Evolutionary conservation across 1,284 basidiomycete species (phyloP), one percentile per base, ranked within the genome.

Genomic region (Clitocybe nebularis): DNA sequence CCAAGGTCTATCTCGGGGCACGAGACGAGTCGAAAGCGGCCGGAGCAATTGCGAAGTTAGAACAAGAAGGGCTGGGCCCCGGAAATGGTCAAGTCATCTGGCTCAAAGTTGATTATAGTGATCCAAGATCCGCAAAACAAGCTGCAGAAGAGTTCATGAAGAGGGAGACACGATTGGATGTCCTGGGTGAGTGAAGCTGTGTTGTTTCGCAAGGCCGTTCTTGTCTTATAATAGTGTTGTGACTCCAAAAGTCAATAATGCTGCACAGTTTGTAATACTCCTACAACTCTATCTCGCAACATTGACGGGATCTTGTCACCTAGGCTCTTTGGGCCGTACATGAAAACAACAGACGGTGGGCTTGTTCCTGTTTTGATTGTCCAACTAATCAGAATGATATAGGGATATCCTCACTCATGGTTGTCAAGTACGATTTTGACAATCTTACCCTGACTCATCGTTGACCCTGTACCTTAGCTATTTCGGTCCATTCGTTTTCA

Each of bases 161-260:
- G 24, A 62, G 57, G 29, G 79, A 81, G 51, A 55, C 55, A n/a
- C 63, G 73, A 25, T 54, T 80, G 28, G 78, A 81, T 47, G 57
- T 79, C 11, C 57, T 80, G n/a, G 55, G 79, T 79, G 44, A 29
- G 67, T 61, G 13, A 17, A 30, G 20, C 20, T 39, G 6, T 23
- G 6, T 30, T 22, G 35, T 38, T n/a, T n/a, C n/a, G n/a, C 20
- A 24, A 16, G 11, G n/a, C 22, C 3, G 3, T 5, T 4, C 28
- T 33, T 7, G 19, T 39, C 3, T 22, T 5, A 16, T 14, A 20
- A 22, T 1, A 6, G 25, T 2, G 20, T n/a, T n/a, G n/a, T 6
- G 3, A 30, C 7, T 36, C 32, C 13, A 23, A 9, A 35, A 77
- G 75, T 80, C 30, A 74, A 78, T 48, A 78, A 80, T 47, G 77